Evolutionary conservation across 1,284 basidiomycete genomes (phyloP).

Genomic region (Leccinum solheimii): DNA sequence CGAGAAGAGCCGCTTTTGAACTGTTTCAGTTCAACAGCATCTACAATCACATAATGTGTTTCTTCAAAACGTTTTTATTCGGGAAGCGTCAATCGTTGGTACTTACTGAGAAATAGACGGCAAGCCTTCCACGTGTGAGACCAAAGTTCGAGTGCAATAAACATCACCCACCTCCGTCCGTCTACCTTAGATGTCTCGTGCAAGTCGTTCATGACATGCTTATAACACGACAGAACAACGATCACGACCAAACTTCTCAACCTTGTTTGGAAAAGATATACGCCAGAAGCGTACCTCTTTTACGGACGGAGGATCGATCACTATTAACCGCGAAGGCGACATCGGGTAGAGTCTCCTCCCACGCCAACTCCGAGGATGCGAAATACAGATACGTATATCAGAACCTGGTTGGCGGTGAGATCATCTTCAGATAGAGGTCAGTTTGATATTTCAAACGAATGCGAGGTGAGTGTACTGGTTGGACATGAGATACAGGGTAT

Average conservation of each 20-base stretch:
- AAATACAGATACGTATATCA: conserved; percentile 65
- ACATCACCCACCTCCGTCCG: conserved; percentile 50
- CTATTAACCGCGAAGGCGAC: conserved; percentile 63
- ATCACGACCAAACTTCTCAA: conserved; percentile 68
- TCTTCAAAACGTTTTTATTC: conserved; percentile 62
- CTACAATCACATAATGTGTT: conserved; percentile 38
- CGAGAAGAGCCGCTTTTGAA: conserved; percentile 20
- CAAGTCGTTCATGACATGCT: conserved; percentile 57
- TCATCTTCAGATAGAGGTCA: conserved; percentile 28
- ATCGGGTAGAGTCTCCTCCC: conserved; percentile 74
- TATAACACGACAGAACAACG: conserved; percentile 70
- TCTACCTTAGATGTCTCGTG: conserved; percentile 42
- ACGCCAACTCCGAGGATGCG: conserved; percentile 76
- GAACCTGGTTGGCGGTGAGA: conserved; percentile 42
- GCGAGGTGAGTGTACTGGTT: conserved; percentile 36
- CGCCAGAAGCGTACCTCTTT: conserved; percentile 71
- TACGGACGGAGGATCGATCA: conserved; percentile 60
- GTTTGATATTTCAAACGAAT: background rate
- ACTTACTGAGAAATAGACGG: no score
- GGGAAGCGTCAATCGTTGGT: conserved; percentile 66
- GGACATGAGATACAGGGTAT: conserved; percentile 57
- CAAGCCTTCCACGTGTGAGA: no score
- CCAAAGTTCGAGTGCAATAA: background rate
- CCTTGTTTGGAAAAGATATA: conserved; percentile 79
- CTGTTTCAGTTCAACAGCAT: conserved; percentile 37